Conservation (phyloP, 2,329 filamentous ascomycete species). For the Aspergillus sclerotialis region DNA sequence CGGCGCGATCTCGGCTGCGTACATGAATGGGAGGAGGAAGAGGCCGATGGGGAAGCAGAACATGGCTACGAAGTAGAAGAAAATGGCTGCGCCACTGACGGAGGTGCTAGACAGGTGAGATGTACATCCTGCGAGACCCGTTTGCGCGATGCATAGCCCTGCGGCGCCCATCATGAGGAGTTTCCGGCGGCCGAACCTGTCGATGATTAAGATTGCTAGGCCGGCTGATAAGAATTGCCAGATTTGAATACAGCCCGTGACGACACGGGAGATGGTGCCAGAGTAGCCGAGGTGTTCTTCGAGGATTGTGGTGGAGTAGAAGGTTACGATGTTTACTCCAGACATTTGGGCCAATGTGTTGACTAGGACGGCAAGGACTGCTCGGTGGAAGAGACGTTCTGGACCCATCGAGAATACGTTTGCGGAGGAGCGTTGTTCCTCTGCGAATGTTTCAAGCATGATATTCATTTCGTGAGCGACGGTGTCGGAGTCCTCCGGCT, state of each 20-base stretch:
- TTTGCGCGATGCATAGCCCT: background rate
- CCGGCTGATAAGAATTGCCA: slow-evolving; percentile 16
- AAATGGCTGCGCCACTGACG: no score
- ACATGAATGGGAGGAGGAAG: background rate
- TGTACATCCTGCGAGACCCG: background rate
- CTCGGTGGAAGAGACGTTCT: slow-evolving; percentile 18
- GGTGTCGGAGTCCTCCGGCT: slow-evolving; percentile 45
- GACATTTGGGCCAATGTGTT: slow-evolving; percentile 23
- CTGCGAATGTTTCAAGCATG: slow-evolving; percentile 41
- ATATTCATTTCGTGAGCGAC: slow-evolving; percentile 14
- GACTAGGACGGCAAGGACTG: slow-evolving; percentile 15
- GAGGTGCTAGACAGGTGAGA: no score
- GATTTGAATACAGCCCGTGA: slow-evolving; percentile 20
- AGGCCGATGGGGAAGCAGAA: background rate
- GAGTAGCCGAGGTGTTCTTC: slow-evolving; percentile 15
- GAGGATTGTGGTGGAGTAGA: slow-evolving; percentile 25
- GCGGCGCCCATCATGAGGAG: slow-evolving; percentile 21
- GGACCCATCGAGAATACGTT: background rate
- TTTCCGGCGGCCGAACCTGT: slow-evolving; percentile 33
- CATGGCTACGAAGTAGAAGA: background rate
- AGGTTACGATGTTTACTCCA: slow-evolving; percentile 25
- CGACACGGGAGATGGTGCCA: slow-evolving; percentile 12
- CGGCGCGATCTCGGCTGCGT: slow-evolving; percentile 2
- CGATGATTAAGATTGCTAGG: slow-evolving; percentile 15
- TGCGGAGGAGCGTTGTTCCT: slow-evolving; percentile 3